Conservation (phyloP, 352 stramenopile species). For the Phytophthora pisi region DNA sequence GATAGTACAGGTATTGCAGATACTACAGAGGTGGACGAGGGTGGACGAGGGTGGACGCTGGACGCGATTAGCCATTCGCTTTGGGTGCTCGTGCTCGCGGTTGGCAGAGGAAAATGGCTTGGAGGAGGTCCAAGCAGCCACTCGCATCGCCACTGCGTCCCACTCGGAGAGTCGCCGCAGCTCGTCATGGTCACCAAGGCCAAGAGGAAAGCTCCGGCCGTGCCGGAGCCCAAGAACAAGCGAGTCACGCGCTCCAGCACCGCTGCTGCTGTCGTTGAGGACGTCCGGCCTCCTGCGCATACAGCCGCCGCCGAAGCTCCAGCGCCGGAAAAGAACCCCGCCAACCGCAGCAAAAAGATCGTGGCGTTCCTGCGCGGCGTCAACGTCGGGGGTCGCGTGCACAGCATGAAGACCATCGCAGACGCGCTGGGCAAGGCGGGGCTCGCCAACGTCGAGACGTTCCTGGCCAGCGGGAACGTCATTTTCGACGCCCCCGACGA, state of each 20-base stretch:
- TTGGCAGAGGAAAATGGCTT: conserved; percentile 11
- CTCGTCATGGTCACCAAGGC: conserved; percentile 9
- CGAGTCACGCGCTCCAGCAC: conserved; percentile 11
- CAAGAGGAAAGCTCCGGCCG: conserved; percentile 17
- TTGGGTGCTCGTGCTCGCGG: neutral
- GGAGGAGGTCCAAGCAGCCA: conserved; percentile 1
- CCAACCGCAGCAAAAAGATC: conserved; percentile 15
- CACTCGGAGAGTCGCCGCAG: neutral
- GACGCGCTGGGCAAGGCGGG: conserved; percentile 20
- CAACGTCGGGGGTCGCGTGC: conserved; percentile 34
- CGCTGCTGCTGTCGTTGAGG: neutral
- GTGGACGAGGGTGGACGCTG: neutral
- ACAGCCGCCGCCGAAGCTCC: conserved; percentile 3
- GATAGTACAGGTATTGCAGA: neutral
- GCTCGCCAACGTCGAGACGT: conserved; percentile 33
- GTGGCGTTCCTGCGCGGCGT: conserved; percentile 43
- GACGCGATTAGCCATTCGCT: conserved; percentile 1
- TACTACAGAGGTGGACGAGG: conserved; percentile 12
- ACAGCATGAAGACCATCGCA: conserved; percentile 42
- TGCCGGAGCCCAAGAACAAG: conserved; percentile 5
- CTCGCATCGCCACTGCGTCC: conserved; percentile 1
- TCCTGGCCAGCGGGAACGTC: conserved; percentile 42
- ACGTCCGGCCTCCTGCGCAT: conserved; percentile 1
- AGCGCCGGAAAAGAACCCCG: neutral
- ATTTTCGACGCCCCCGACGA: conserved; percentile 16